Evolutionary conservation across 1,284 basidiomycete species (phyloP), one percentile per base, ranked within the genome.

Genomic region (Cutaneotrichosporon cavernicola): DNA sequence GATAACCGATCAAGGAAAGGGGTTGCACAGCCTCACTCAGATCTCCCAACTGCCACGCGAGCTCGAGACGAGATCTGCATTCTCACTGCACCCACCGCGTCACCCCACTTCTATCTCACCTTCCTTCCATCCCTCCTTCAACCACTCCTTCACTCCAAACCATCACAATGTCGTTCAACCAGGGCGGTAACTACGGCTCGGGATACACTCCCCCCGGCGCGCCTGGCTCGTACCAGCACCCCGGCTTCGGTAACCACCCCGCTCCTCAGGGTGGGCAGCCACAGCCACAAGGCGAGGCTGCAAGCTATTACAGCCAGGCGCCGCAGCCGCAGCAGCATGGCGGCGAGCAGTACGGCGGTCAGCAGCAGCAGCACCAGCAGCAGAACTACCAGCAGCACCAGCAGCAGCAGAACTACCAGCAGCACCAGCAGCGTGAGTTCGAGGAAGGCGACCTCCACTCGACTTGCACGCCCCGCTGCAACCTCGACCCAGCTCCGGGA

Each of bases 181-280:
- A 50, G 8, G 51, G 30, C 18, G 51, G 51, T 14, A 53, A 53
- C 31, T 53, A 53, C 31, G 51, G 51, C 51, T 4, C 51, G 18
- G 30, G 30, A 5, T 53, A 53, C 51, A 16, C 26, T 13, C 31
- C 51, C 31, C 51, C 51, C 10, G 51, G 30, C 51, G 51, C 51
- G 5, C 51, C 51, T 18, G 51, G 51, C 6, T 31, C 26, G 6
- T 53, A 53, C 31, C 30, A 32, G 30, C 51, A 53, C 51, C 51
- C 51, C 26, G 51, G 51, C 31, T 53, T 9, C 30, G 51, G 51
- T 13, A 31, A 31, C 50, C 14, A 51, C 50, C 22, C 22, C 26
- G 50, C 30, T 30, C 5, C 26, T 10, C 26, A 5, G 11, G 18
- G 30, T 13, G 22, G 26, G 26, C 50, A 26, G 22, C 50, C 50